Base-by-base conservation (phyloP, 192 early-diverging fungal species). In the Chytriomyces sp. region DNA sequence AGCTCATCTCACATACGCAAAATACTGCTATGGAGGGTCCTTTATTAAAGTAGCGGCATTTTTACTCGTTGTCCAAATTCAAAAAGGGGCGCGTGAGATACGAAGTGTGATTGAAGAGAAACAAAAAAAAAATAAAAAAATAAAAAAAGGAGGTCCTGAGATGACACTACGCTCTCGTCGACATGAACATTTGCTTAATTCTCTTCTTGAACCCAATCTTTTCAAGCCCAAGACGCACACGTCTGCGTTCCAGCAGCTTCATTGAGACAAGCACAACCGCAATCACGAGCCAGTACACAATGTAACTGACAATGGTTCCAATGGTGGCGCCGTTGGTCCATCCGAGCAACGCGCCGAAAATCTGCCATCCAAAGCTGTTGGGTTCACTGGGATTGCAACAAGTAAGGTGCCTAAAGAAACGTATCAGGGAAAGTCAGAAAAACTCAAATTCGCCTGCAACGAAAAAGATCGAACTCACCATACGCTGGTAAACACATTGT, bases 241-340 rank as follows among this genome's bases (percentile, higher is more conserved):
- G 57, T 9, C 72, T 8, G 26, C 73, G n/a, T 11, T 75, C 73
- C 63, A 64, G 45, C 16, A 78, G 35, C 72, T 89, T 86, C 53
- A 88, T 75, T 70, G 66, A 75, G 18, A 91, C 72, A 2, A 96
- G 69, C 23, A 70, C 72, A 16, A 82, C 72, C 23, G 80, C 79
- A 57, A 95, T 46, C 8, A 77, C 78, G 0, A 88, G 72, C 95
- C 96, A 97, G 82, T 94, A 97, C 6, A 91, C 67, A 74, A 88
- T 90, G 85, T 97, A 97, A 5, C 86, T 88, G 60, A 89, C 79
- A 50, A 95, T 86, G 47, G 91, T 89, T 61, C 90, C 94, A 63
- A 88, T 76, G 0, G 93, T 94, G 6, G 92, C 94, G 28, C 86
- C 82, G 72, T 91, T 91, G 70, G 82, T 88, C 93, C 94, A 96